Evolutionary conservation across 306 rosid species (phyloP), one percentile per base, ranked within the genome.

Genomic region (Rosa multiflora): DNA sequence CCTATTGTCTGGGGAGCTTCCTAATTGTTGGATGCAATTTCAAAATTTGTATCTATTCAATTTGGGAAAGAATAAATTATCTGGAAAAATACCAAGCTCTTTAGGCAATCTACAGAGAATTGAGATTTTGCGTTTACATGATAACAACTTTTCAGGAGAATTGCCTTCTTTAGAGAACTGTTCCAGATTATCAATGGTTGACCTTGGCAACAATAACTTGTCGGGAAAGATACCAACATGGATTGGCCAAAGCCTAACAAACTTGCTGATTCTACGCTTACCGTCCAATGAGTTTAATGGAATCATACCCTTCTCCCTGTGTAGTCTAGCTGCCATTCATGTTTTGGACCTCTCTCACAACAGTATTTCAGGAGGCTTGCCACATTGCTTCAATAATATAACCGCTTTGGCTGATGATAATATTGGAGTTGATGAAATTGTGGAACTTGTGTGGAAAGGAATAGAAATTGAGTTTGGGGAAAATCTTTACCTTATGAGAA

Each of bases 121-220:
- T 11, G 20, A 0, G 4, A 0, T 75, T 1, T 14, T 82, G 26
- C 61, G 51, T 2, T 80, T 82, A 1, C 20, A 72, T 0, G 51
- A 37, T 0, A 82, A 80, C 76, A 74, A 18, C 5, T 73, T 80
- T 11, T 42, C 51, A 0, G 84, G 84, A 43, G 82, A 76, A 83
- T 0, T 82, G 48, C 79, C 86, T 10, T 44, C 80, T 37, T 64
- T 82, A 17, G 56, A 35, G 12, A 77, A 77, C 32, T 86, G 86
- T 49, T 69, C 17, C 6, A 3, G 20, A 4, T 40, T 86, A 10
- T 20, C 5, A 39, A 29, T 61, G 1, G 17, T 61, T 26, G 67
- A 61, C 67, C 67, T 61, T 23, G 39, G 39, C 29, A 29, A 3
- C 40, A 63, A 63, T 63, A 69, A n/a, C 8, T 48, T 86, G 4